phyloP scores from a whole-genome alignment of 805 yeast species.

The Kazachstania bromeliacearum region DNA sequence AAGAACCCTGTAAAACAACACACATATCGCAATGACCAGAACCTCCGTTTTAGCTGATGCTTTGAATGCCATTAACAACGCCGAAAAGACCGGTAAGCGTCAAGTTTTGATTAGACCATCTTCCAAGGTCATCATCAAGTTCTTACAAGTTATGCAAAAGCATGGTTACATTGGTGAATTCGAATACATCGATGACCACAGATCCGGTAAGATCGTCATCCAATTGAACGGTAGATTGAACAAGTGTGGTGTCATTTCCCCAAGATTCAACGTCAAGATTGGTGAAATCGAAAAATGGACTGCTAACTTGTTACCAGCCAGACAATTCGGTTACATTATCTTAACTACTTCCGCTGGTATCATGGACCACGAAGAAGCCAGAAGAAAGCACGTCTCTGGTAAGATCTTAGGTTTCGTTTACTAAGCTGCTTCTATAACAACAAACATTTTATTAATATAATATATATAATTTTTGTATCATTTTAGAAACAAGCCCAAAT shows the following conservation, averaged over 20 bases:
- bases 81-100: slow-evolving; percentile 98
- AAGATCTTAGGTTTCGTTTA: slow-evolving; percentile 96
- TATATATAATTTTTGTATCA: neutral
- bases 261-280: slow-evolving; percentile 95
- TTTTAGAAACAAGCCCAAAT: neutral
- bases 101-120: slow-evolving; percentile 97
- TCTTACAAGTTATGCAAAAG: slow-evolving; percentile 92
- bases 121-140: slow-evolving; percentile 93
- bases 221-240: slow-evolving; percentile 95
- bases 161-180: slow-evolving; percentile 97
- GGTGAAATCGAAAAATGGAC: slow-evolving; percentile 97
- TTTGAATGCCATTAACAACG: slow-evolving; percentile 93
- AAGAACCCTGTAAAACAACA: neutral
- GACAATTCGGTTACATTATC: slow-evolving; percentile 97
- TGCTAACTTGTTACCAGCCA: slow-evolving; percentile 93
- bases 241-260: slow-evolving; percentile 98
- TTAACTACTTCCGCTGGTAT: slow-evolving; percentile 98
- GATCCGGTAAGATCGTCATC: slow-evolving; percentile 94
- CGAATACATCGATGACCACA: slow-evolving; percentile 97
- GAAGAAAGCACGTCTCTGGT: slow-evolving; percentile 99
- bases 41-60: slow-evolving; percentile 98
- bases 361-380: slow-evolving; percentile 99
- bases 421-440: slow-evolving; percentile 34
- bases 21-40: slow-evolving; percentile 64
- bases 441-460: too few relatives aligned